phyloP scores from a whole-genome alignment of 2,329 filamentous ascomycete genomes.

The Cladophialophora chaetospira region DNA sequence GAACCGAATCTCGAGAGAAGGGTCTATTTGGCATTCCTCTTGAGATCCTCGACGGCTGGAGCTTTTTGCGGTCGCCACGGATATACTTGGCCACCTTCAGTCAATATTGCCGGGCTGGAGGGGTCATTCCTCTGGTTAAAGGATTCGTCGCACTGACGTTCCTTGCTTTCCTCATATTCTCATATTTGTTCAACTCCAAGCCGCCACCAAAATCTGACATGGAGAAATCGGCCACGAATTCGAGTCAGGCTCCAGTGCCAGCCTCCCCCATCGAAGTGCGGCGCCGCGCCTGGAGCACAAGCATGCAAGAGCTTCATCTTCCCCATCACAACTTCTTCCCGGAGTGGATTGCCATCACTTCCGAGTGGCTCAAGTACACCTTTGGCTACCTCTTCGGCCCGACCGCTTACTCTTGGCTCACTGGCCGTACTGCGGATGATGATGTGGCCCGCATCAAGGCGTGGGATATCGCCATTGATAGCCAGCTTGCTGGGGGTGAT shows the following conservation, averaged over 20 bases:
- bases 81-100: conserved; percentile 32
- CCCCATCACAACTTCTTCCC: conserved; percentile 83
- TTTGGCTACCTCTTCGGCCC: conserved; percentile 75
- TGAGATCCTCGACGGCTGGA: conserved; percentile 55
- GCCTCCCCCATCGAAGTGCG: conserved; percentile 83
- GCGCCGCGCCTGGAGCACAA: conserved; percentile 87
- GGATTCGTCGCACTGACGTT: conserved; percentile 37
- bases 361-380: conserved; percentile 82
- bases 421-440: conserved; percentile 78
- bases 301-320: conserved; percentile 89
- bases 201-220: conserved; percentile 53
- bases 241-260: conserved; percentile 59
- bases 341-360: conserved; percentile 75
- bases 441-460: conserved; percentile 85
- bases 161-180: conserved; percentile 57
- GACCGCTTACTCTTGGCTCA: conserved; percentile 74
- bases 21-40: conserved; percentile 68
- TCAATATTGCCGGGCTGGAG: conserved; percentile 32
- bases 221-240: conserved; percentile 36
- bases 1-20: conserved; percentile 64
- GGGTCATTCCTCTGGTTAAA: conserved; percentile 33
- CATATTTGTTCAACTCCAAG: conserved; percentile 59
- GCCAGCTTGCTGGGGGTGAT: conserved; percentile 88
- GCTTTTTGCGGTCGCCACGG: conserved; percentile 37
- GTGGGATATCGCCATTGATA: conserved; percentile 91